A percentile compares a stretch with the other conserved stretches of the same genome.
Conservation (phyloP, 176 grass and related monocot genomes). For the Themeda triandra region DNA sequence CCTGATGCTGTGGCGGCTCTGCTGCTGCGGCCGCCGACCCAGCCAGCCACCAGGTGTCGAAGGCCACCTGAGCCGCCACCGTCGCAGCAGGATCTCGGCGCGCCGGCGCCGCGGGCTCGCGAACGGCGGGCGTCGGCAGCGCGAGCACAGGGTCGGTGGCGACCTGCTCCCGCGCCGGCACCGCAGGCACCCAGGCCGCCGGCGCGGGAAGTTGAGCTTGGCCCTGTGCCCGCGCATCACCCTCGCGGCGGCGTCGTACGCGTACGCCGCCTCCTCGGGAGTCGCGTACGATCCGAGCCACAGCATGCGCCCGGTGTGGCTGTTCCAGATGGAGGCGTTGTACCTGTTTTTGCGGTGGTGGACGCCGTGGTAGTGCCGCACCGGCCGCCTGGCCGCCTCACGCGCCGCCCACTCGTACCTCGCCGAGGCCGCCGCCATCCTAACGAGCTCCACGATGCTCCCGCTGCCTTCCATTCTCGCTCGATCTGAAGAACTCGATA, state of each 20-base stretch:
- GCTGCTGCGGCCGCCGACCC: not conserved
- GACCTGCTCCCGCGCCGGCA: not conserved
- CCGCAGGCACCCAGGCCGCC: too few relatives aligned
- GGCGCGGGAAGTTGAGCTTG: not conserved
- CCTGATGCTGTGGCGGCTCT: not conserved
- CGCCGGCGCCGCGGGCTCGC: too few relatives aligned
- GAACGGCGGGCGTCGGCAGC: not conserved
- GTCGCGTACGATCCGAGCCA: constrained; percentile 57
- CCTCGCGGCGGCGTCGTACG: not conserved
- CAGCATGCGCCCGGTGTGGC: not conserved
- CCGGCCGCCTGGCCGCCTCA: too few relatives aligned
- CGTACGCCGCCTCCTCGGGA: constrained; percentile 17
- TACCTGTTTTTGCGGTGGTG: constrained; percentile 14
- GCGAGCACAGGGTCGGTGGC: not conserved
- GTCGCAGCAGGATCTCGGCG: not conserved
- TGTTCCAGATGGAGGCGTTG: constrained; percentile 29
- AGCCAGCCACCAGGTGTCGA: not conserved
- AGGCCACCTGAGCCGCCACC: not conserved
- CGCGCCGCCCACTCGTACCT: not conserved
- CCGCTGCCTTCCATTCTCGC: not conserved
- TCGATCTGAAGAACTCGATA: not conserved
- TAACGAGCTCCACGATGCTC: not conserved
- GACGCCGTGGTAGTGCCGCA: constrained; percentile 12
- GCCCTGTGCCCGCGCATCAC: not conserved
- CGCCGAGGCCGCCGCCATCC: not conserved